Percentiles rank a stretch among this genome's conserved stretches.
These are phyloP conservation scores for Kokia cookei DNA, from an alignment of 441 rosid species.

Conservation along the genomic window DNA sequence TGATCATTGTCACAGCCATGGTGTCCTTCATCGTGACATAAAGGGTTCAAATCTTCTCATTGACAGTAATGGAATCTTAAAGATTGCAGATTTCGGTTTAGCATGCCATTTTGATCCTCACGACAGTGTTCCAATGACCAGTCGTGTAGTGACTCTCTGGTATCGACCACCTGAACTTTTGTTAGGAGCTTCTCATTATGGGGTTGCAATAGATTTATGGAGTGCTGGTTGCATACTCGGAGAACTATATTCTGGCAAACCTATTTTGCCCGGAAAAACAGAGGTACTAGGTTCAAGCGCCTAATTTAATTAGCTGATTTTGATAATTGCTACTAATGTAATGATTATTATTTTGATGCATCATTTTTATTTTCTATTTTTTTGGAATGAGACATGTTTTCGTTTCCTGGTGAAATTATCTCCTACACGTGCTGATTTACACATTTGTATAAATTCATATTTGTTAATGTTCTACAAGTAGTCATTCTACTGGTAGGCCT, in stretches of 20 bases:
- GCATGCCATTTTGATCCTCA: constrained; percentile 67
- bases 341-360: background rate
- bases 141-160: constrained; percentile 96
- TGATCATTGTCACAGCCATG: constrained; percentile 80
- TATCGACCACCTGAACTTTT: constrained; percentile 96
- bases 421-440: no score
- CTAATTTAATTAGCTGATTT: background rate
- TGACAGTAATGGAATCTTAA: constrained; percentile 70
- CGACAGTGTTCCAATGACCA: constrained; percentile 51
- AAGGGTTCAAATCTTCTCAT: constrained; percentile 94
- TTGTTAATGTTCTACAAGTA: background rate
- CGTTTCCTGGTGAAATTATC: no score
- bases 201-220: constrained; percentile 88
- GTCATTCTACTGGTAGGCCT: background rate
- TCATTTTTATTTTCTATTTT: no score
- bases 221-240: constrained; percentile 94
- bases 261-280: constrained; percentile 85
- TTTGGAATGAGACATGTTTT: no score
- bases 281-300: constrained; percentile 46
- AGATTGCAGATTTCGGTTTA: constrained; percentile 92
- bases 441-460: background rate
- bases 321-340: background rate
- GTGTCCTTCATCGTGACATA: constrained; percentile 87
- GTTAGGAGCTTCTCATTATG: constrained; percentile 70
- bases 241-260: constrained; percentile 70